A percentile compares a stretch with the other conserved stretches of the same genome.
These are phyloP conservation scores for Alternaria postmessia DNA, from an alignment of 2,329 filamentous ascomycete genomes.

Conservation along the genomic window DNA sequence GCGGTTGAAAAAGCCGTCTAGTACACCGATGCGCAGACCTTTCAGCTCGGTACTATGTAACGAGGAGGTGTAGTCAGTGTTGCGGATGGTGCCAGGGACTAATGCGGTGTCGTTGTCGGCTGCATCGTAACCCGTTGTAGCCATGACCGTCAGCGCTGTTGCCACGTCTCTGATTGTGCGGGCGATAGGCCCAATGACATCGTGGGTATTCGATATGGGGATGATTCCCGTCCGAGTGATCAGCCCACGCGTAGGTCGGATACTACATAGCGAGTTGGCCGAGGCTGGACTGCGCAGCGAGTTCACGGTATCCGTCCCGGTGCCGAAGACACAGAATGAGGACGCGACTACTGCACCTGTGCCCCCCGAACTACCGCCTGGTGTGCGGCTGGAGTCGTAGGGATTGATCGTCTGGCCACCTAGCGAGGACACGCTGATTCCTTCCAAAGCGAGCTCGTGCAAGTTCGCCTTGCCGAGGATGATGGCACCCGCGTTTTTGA, in stretches of 20 bases:
- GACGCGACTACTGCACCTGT: constrained; percentile 67
- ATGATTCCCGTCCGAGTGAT: constrained; percentile 62
- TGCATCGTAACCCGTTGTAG: constrained; percentile 59
- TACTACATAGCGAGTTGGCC: constrained; percentile 67
- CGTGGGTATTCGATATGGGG: constrained; percentile 66
- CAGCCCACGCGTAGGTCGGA: constrained; percentile 65
- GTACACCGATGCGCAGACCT: constrained; percentile 58
- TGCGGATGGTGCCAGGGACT: constrained; percentile 52
- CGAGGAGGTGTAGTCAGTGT: constrained; percentile 58
- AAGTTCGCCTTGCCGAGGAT: constrained; percentile 67
- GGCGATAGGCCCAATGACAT: constrained; percentile 64
- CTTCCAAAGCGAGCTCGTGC: constrained; percentile 71
- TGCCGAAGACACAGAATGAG: constrained; percentile 66
- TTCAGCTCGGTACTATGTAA: constrained; percentile 48
- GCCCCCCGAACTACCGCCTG: constrained; percentile 70
- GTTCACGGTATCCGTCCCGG: constrained; percentile 70
- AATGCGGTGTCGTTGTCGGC: constrained; percentile 62
- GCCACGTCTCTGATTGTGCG: constrained; percentile 61
- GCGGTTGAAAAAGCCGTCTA: constrained; percentile 67
- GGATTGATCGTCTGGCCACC: constrained; percentile 72
- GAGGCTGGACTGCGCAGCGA: constrained; percentile 67
- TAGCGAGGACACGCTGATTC: constrained; percentile 67
- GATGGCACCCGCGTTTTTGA: constrained; percentile 62
- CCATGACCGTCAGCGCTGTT: constrained; percentile 62
- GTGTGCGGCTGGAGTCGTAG: constrained; percentile 71